These are phyloP conservation scores for Saposhnikovia divaricata DNA, from an alignment of 129 eudicot species.

Conservation along the genomic window DNA sequence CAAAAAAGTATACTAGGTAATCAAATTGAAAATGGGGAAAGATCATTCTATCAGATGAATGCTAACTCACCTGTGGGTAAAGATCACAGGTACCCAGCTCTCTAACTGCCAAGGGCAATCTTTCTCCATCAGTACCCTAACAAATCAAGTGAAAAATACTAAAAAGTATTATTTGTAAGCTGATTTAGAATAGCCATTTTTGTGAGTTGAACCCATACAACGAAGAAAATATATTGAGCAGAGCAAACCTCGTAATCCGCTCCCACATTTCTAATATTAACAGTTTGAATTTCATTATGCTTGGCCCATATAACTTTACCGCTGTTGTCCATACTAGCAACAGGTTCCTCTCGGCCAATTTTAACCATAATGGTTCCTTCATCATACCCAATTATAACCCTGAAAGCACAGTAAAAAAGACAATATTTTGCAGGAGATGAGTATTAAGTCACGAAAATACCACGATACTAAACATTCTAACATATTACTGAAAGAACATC, in stretches of 20 bases:
- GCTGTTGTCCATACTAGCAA: slow-evolving; percentile 91
- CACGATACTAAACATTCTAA: background rate
- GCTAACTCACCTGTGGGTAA: slow-evolving; percentile 76
- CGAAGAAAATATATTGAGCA: slow-evolving; percentile 12
- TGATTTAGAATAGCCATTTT: background rate
- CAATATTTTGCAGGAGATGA: background rate
- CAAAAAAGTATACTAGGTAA: background rate
- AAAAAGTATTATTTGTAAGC: background rate
- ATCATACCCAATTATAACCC: slow-evolving; percentile 59
- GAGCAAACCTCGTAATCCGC: slow-evolving; percentile 77
- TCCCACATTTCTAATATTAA: slow-evolving; percentile 76
- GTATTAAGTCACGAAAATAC: background rate
- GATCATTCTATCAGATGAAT: background rate
- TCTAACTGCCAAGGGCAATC: slow-evolving; percentile 83
- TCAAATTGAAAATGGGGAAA: background rate
- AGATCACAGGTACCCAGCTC: slow-evolving; percentile 95
- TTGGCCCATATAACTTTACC: slow-evolving; percentile 97
- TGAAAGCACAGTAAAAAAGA: slow-evolving; percentile 3
- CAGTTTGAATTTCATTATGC: slow-evolving; percentile 94
- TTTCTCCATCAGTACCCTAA: slow-evolving; percentile 96
- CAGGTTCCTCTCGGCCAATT: slow-evolving; percentile 73
- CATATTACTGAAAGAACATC: background rate
- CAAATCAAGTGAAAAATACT: background rate
- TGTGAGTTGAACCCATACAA: background rate
- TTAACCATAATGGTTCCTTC: slow-evolving; percentile 51